Conservation (phyloP, 2,329 filamentous ascomycete species). For the Pseudogymnoascus destructans region DNA sequence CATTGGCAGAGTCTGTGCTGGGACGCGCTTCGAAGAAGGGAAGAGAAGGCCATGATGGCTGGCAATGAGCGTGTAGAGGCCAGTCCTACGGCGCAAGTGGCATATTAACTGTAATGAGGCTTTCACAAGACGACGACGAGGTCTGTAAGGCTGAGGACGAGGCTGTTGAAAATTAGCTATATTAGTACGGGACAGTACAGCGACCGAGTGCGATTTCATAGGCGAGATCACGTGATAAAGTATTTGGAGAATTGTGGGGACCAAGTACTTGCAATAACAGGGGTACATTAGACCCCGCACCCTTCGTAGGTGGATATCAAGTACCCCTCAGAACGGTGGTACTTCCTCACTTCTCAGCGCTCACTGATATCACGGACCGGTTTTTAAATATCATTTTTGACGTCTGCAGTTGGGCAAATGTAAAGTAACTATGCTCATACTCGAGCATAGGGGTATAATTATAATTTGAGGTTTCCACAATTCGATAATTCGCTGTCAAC, state of each 20-base stretch:
- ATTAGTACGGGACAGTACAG: neutral
- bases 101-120: neutral
- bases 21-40: constrained; percentile 19
- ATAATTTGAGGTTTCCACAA: neutral
- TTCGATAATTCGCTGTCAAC: neutral
- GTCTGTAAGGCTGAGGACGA: constrained; percentile 2
- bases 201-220: neutral
- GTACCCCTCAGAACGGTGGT: neutral
- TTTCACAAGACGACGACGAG: neutral
- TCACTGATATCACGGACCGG: neutral
- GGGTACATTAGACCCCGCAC: neutral
- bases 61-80: neutral
- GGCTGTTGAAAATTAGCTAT: constrained; percentile 7
- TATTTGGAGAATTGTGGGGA: neutral
- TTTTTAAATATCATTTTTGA: neutral
- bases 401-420: neutral
- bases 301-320: neutral
- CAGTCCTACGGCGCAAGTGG: neutral
- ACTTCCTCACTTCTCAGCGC: neutral
- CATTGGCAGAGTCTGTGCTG: constrained; percentile 21
- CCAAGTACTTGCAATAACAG: neutral
- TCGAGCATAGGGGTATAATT: neutral
- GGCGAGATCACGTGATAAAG: neutral
- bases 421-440: neutral
- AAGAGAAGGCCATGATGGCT: constrained; percentile 22